A percentile compares a stretch with the other conserved stretches of the same genome.
phyloP scores from a whole-genome alignment of 2,329 filamentous ascomycete genomes.

The Fusarium ambrosium region DNA sequence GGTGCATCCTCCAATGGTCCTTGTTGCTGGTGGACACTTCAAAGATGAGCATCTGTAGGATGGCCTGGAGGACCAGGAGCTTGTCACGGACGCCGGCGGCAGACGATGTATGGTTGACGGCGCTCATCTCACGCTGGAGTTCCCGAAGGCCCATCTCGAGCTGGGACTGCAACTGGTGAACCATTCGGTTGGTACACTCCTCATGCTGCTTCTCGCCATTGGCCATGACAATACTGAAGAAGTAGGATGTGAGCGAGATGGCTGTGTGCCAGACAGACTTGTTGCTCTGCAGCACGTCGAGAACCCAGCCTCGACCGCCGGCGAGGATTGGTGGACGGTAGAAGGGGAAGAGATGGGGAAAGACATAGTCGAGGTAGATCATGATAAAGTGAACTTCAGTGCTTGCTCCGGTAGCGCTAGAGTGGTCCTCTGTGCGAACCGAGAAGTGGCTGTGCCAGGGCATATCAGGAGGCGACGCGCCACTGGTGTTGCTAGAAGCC shows the following conservation, averaged over 20 bases:
- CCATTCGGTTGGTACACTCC: conserved; percentile 53
- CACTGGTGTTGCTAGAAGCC: conserved; percentile 49
- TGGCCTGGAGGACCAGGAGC: conserved; percentile 62
- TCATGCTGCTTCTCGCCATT: conserved; percentile 50
- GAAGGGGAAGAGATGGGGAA: conserved; percentile 74
- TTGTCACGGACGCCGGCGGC: conserved; percentile 50
- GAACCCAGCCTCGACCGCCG: conserved; percentile 72
- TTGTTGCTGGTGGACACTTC: conserved; percentile 62
- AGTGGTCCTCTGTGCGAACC: conserved; percentile 38
- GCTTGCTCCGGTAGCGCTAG: conserved; percentile 40
- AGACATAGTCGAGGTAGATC: conserved; percentile 73
- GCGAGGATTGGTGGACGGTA: conserved; percentile 69
- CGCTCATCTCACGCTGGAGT: conserved; percentile 58
- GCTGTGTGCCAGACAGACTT: conserved; percentile 70
- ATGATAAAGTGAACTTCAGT: conserved; percentile 62
- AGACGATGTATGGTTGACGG: conserved; percentile 51
- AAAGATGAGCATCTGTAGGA: conserved; percentile 67
- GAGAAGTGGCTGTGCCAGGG: conserved; percentile 52
- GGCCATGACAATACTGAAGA: conserved; percentile 63
- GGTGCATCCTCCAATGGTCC: conserved; percentile 64
- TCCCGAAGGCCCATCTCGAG: conserved; percentile 60
- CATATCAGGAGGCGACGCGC: conserved; percentile 49
- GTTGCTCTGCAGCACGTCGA: conserved; percentile 69
- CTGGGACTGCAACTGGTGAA: conserved; percentile 58
- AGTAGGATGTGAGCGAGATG: conserved; percentile 69